These are phyloP conservation scores for Zygosaccharomyces sapae DNA, from an alignment of 1,139 yeast genomes.

Conservation along the genomic window DNA sequence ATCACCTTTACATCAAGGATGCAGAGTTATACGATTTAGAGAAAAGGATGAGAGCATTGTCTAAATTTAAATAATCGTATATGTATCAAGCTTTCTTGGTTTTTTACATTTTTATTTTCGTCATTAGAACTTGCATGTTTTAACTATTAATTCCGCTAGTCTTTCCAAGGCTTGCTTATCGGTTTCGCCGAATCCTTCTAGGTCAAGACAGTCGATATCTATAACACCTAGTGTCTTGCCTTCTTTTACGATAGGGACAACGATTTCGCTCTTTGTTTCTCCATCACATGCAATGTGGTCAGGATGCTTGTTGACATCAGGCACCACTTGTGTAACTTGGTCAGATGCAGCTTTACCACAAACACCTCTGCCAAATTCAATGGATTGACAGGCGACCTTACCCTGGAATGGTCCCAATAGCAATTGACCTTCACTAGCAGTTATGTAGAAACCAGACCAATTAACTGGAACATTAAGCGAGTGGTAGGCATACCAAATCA, in stretches of 20 bases:
- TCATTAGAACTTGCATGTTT: conserved; percentile 33
- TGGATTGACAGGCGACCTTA: conserved; percentile 88
- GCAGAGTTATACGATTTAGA: conserved; percentile 16
- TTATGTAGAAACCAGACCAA: conserved; percentile 90
- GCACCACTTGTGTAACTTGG: conserved; percentile 63
- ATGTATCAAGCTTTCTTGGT: not conserved
- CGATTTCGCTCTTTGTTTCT: conserved; percentile 87
- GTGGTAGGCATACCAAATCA: conserved; percentile 83
- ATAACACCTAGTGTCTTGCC: conserved; percentile 64
- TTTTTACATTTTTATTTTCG: not conserved
- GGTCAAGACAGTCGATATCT: conserved; percentile 73
- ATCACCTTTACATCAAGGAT: conserved; percentile 20
- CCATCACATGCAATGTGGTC: conserved; percentile 98
- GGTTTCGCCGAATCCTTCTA: conserved; percentile 58
- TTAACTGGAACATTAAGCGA: conserved; percentile 56
- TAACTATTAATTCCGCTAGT: conserved; percentile 50
- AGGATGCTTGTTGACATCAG: conserved; percentile 71
- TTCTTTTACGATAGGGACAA: conserved; percentile 62
- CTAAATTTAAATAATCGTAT: not conserved
- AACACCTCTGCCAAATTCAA: conserved; percentile 77
- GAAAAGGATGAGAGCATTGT: not conserved
- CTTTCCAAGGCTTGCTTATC: conserved; percentile 60
- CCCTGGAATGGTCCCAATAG: conserved; percentile 94
- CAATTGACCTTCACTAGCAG: conserved; percentile 36
- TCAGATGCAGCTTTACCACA: conserved; percentile 78